Base-by-base conservation (phyloP, 768 basidiomycete genomes). In the Antrodiella citrinella region DNA sequence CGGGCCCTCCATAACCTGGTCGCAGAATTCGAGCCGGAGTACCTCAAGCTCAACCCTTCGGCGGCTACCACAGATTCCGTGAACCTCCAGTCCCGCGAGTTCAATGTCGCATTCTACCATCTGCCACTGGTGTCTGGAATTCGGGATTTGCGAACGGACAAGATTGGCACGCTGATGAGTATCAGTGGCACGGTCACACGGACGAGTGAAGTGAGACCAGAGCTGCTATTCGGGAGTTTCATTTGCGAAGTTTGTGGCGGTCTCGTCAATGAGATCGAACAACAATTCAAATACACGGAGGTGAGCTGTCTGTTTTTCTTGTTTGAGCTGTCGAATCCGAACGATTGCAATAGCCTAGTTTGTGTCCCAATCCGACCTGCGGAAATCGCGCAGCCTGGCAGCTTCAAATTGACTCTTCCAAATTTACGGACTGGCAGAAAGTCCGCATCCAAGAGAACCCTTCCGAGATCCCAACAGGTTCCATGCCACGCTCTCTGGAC, bases 271-370 rank as follows among this genome's bases (percentile, higher is more conserved):
- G 95, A 97, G 61, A 84, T 99, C 44, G 96, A 99, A 63, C 96
- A 99, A 64, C 96, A 99, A 64, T 99, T 99, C 78, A 99, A 97
- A 65, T 98, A 97, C 65, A 99, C 96, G 18, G 96, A 98, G 74
- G 93, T 93, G 57, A 45, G 62, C 47, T 18, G 19, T 48, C 12
- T 24, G 11, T 2, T 49, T 18, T 2, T 11, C 19, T 13, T 19
- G 21, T 2, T 67, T 57, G 20, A 39, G 23, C 11, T 44, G 44
- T 22, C 47, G 26, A 18, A 25, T 25, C 20, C 4, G 45, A n/a
- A n/a, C n/a, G n/a, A n/a, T n/a, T 53, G 21, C 43, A 19, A 53
- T 53, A 98, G 91, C 96, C 96, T 10, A 81, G 81, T 47, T 71
- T 97, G 40, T 99, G 96, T 63, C 96, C 91, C 15, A 99, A 99